phyloP scores from a whole-genome alignment of 2,329 filamentous ascomycete species.

The Phaeosphaeria sp. region DNA sequence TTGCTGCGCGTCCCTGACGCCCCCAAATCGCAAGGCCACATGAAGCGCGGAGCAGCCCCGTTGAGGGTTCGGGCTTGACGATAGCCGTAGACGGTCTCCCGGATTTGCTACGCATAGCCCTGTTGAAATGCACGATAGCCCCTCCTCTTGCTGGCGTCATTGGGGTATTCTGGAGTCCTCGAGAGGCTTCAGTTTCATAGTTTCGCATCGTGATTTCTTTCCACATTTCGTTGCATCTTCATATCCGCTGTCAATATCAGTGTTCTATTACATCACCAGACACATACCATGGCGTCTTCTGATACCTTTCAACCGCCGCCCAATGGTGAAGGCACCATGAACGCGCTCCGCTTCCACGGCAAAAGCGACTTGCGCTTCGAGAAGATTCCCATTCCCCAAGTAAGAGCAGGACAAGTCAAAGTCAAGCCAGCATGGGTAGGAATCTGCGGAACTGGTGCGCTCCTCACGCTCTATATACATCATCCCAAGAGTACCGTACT shows the following conservation, averaged over 20 bases:
- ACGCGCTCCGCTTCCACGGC: constrained; percentile 56
- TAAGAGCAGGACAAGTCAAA: constrained; percentile 52
- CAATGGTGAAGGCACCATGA: constrained; percentile 44
- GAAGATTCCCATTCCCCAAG: constrained; percentile 49
- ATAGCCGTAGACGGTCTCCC: constrained; percentile 2
- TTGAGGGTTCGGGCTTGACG: background rate
- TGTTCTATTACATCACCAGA: background rate
- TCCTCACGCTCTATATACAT: background rate
- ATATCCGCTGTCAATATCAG: too few relatives aligned
- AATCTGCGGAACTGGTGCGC: constrained; percentile 50
- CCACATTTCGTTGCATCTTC: background rate
- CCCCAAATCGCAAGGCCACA: background rate
- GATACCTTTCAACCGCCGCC: constrained; percentile 23
- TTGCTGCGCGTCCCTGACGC: background rate
- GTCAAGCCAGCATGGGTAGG: constrained; percentile 51
- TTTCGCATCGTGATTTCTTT: background rate
- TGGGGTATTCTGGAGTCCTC: background rate
- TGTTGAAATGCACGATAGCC: background rate
- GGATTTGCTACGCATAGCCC: background rate
- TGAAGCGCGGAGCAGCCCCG: background rate
- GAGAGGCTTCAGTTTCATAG: background rate
- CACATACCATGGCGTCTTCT: constrained; percentile 4
- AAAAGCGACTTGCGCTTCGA: constrained; percentile 53
- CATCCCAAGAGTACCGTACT: background rate
- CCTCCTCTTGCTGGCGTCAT: constrained; percentile 2